Evolutionary conservation across 306 rosid species (phyloP).

Genomic region (Quercus suber): DNA sequence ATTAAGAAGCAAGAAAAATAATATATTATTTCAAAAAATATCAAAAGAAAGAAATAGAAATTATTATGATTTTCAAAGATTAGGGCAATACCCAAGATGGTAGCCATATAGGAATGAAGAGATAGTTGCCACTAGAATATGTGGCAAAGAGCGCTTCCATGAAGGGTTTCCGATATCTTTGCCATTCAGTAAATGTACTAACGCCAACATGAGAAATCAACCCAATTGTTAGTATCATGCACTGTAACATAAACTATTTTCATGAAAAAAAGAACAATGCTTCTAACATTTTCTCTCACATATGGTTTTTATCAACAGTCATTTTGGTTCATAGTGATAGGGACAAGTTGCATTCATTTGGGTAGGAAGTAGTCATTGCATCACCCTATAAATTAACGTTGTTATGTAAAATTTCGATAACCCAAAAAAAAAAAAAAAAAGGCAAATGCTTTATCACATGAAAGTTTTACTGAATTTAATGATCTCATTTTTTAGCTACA

Average conservation of each 20-base stretch:
- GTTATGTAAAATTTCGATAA: too few relatives aligned
- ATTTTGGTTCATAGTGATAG: background rate
- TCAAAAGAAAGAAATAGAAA: constrained; percentile 6
- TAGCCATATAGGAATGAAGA: constrained; percentile 83
- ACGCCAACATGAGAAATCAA: constrained; percentile 29
- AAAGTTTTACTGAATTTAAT: too few relatives aligned
- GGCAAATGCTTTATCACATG: too few relatives aligned
- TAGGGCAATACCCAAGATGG: constrained; percentile 65
- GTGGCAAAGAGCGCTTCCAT: constrained; percentile 63
- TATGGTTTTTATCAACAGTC: too few relatives aligned
- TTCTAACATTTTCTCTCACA: background rate
- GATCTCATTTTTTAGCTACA: background rate
- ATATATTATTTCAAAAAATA: constrained; percentile 13
- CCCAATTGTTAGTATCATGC: constrained; percentile 22
- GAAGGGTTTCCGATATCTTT: constrained; percentile 49
- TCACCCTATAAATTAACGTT: too few relatives aligned
- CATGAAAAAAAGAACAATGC: background rate
- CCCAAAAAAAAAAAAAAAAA: too few relatives aligned
- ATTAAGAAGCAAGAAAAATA: constrained; percentile 27
- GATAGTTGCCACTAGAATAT: constrained; percentile 61
- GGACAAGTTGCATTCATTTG: too few relatives aligned
- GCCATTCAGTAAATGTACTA: constrained; percentile 37
- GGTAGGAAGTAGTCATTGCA: too few relatives aligned
- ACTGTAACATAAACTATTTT: constrained; percentile 1
- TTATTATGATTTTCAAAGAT: constrained; percentile 21